Conservation (phyloP, 2,329 filamentous ascomycete species). For the Calonectria montana region DNA sequence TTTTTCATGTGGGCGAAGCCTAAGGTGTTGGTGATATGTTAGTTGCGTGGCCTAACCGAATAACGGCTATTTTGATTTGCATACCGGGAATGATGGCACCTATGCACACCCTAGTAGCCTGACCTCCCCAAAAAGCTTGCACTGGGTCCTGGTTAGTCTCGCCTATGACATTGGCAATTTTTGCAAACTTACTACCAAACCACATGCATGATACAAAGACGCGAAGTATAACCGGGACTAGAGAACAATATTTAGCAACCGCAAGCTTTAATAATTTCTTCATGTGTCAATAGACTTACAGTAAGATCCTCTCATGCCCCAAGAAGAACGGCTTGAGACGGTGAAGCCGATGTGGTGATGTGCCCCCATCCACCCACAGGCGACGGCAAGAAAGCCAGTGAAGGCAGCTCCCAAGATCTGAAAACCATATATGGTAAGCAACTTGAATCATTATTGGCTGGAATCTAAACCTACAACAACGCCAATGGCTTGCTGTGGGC, state of each 20-base stretch:
- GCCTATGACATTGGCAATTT: too few species aligned
- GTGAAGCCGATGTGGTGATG: conserved; percentile 43
- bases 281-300: conserved; percentile 21
- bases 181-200: conserved; percentile 33
- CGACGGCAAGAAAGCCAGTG: conserved; percentile 33
- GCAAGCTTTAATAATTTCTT: too few species aligned
- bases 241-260: neutral
- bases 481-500: conserved; percentile 42
- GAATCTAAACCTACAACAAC: conserved; percentile 29
- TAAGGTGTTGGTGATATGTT: neutral
- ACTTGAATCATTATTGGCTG: neutral
- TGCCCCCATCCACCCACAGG: conserved; percentile 38
- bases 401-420: conserved; percentile 34
- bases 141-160: conserved; percentile 3
- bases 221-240: conserved; percentile 41
- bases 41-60: neutral
- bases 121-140: conserved; percentile 45
- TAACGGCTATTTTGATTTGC: neutral
- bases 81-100: conserved; percentile 43
- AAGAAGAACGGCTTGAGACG: conserved; percentile 53
- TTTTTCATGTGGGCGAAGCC: conserved; percentile 39
- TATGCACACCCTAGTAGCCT: conserved; percentile 42
- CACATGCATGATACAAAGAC: conserved; percentile 42
- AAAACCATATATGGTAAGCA: neutral
- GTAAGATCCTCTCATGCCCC: conserved; percentile 61